phyloP scores from a whole-genome alignment of 2,329 filamentous ascomycete species.

The Fusarium compactum region DNA sequence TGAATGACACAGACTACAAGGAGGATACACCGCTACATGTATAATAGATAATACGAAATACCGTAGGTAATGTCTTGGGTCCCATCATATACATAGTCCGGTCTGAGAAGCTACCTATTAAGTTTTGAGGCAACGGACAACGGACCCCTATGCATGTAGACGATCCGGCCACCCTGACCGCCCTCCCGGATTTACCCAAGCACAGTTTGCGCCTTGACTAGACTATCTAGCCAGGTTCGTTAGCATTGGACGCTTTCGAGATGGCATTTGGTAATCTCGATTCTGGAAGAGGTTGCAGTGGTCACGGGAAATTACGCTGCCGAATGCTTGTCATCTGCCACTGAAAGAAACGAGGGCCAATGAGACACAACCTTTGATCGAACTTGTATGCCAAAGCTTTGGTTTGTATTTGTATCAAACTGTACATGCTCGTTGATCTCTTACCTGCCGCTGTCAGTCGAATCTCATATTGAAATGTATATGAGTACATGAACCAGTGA shows the following conservation, averaged over 20 bases:
- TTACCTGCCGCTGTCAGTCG: not conserved
- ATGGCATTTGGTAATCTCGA: slow-evolving; percentile 1
- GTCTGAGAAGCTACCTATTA: not conserved
- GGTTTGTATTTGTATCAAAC: not conserved
- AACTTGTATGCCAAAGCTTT: not conserved
- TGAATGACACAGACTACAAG: not conserved
- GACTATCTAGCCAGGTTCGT: not conserved
- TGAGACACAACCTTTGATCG: not conserved
- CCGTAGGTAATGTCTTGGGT: not conserved
- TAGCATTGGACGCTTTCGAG: not conserved
- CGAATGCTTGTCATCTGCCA: not conserved
- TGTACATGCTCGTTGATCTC: not conserved
- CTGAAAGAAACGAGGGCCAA: not conserved
- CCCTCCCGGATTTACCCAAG: slow-evolving; percentile 40
- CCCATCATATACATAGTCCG: not conserved
- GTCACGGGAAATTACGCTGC: slow-evolving; percentile 33
- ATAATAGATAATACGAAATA: not conserved
- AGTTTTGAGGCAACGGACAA: not conserved
- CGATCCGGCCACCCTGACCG: slow-evolving; percentile 40
- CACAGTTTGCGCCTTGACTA: not conserved
- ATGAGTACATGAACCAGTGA: not conserved
- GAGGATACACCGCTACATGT: not conserved
- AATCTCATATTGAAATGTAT: not conserved
- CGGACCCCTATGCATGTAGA: slow-evolving; percentile 34
- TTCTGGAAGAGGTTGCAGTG: not conserved